A percentile compares a stretch with the other conserved stretches of the same genome.
phyloP scores from a whole-genome alignment of 805 yeast species.

The Clavispora carvajalis region DNA sequence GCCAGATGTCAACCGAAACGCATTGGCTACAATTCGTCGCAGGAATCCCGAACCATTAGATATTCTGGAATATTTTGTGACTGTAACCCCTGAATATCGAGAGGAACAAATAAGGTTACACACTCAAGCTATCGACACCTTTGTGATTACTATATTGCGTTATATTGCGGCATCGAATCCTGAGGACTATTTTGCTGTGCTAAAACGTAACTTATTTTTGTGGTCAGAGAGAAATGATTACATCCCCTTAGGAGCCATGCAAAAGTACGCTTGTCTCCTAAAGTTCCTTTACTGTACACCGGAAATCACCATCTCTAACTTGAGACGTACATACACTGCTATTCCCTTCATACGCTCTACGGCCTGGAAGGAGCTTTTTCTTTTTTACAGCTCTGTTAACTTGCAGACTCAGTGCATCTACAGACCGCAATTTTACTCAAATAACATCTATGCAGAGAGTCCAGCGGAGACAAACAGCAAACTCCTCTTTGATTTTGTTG shows the following conservation, averaged over 20 bases:
- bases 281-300: slow-evolving; percentile 27
- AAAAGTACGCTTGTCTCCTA: slow-evolving; percentile 30
- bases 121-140: slow-evolving; percentile 28
- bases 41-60: slow-evolving; percentile 1
- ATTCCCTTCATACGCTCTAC: slow-evolving; percentile 25
- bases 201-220: slow-evolving; percentile 21
- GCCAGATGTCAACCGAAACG: slow-evolving; percentile 24
- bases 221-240: slow-evolving; percentile 20
- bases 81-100: neutral
- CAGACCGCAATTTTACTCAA: slow-evolving; percentile 31
- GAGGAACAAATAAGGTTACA: slow-evolving; percentile 1
- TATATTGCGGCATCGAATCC: slow-evolving; percentile 37
- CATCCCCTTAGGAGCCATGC: slow-evolving; percentile 24
- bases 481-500: slow-evolving; percentile 28
- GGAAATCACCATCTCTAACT: slow-evolving; percentile 18
- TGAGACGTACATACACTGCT: slow-evolving; percentile 18
- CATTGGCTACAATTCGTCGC: slow-evolving; percentile 22
- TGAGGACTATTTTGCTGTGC: slow-evolving; percentile 22
- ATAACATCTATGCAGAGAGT: slow-evolving; percentile 16
- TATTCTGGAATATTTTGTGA: neutral
- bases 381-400: slow-evolving; percentile 26
- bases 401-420: slow-evolving; percentile 33
- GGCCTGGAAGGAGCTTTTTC: slow-evolving; percentile 33
- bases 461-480: slow-evolving; percentile 22
- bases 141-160: slow-evolving; percentile 26